A percentile compares a stretch with the other conserved stretches of the same genome.
Conservation (phyloP, 805 yeast genomes). For the Myxozyma udenii region DNA sequence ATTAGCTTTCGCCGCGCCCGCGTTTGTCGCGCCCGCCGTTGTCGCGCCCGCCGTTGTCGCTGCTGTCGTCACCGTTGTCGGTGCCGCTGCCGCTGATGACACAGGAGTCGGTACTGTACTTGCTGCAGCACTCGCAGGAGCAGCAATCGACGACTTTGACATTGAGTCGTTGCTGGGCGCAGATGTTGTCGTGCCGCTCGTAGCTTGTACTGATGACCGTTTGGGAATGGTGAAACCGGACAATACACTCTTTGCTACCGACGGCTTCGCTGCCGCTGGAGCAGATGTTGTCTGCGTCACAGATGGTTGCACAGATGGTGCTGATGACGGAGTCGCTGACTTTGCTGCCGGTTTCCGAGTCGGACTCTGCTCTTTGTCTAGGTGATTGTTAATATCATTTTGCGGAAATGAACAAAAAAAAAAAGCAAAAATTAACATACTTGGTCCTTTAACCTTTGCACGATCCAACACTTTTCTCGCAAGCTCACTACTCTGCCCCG, state of each 20-base stretch:
- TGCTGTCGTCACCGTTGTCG: neutral
- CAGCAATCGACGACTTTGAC: neutral
- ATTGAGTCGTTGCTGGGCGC: neutral
- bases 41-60: neutral
- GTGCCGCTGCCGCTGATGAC: neutral
- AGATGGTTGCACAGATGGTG: neutral
- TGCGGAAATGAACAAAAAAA: too few relatives aligned
- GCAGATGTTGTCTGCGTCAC: neutral
- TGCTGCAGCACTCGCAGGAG: neutral
- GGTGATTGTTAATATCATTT: too few relatives aligned
- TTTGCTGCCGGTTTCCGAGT: neutral
- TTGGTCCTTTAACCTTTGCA: too few relatives aligned
- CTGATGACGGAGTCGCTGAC: neutral
- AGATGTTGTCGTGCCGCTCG: neutral
- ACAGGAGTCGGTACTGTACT: neutral
- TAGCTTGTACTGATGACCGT: neutral
- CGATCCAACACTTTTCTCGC: slow-evolving; percentile 22
- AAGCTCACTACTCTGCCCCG: slow-evolving; percentile 13
- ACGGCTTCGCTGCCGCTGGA: slow-evolving; percentile 4
- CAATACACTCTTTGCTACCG: neutral
- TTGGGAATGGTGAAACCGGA: slow-evolving; percentile 15
- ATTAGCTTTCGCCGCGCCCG: neutral
- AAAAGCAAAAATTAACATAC: too few relatives aligned
- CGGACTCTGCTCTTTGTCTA: slow-evolving; percentile 7
- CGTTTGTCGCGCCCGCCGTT: slow-evolving; percentile 8